Evolutionary conservation across 495 filamentous ascomycete genomes (phyloP), one percentile per base, ranked within the genome.

Genomic region (Collariella sp.): DNA sequence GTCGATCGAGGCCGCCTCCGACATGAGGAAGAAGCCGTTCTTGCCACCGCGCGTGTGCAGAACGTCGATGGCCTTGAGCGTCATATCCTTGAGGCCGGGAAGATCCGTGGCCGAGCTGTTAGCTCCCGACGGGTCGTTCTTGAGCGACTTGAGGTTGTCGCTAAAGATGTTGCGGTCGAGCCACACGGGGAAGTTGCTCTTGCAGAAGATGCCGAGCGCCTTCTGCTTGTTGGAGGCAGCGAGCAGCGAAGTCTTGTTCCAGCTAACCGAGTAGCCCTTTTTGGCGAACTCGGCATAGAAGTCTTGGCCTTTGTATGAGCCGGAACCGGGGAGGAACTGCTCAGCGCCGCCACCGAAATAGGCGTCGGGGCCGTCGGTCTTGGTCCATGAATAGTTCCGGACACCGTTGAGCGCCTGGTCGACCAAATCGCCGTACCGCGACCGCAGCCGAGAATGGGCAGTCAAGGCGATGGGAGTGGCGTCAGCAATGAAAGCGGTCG

Each of bases 61-160:
- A 22, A 88, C 79, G 46, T 89, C 85, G 48, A 89, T 76, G 0
- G 85, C 83, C 69, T 89, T 89, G 36, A 87, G 71, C 0, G 85
- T 88, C 85, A 88, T 89, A n/a, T 89, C 83, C 64, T 85, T 86
- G 16, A 87, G 76, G 4, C 85, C 85, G 3, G 85, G 85, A 7
- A 85, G 75, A 54, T 89, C 84, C 7, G 74, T 73, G 2, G 85
- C 84, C 26, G 81, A 64, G 13, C 66, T 73, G 1, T 71, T 69
- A 16, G 70, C 75, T 19, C 85, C 84, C 5, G 79, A 74, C 0
- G 85, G 84, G 56, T 79, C 72, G 61, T 88, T 85, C 52, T 72
- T 76, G 51, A 81, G 73, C 60, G 71, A 74, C 38, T 65, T 60
- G 1, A 86, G 70, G 67, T 87, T 85, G 10, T 75, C 67, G 11